phyloP scores from a whole-genome alignment of 345 rosid species.

The Mallotus nudiflorus region DNA sequence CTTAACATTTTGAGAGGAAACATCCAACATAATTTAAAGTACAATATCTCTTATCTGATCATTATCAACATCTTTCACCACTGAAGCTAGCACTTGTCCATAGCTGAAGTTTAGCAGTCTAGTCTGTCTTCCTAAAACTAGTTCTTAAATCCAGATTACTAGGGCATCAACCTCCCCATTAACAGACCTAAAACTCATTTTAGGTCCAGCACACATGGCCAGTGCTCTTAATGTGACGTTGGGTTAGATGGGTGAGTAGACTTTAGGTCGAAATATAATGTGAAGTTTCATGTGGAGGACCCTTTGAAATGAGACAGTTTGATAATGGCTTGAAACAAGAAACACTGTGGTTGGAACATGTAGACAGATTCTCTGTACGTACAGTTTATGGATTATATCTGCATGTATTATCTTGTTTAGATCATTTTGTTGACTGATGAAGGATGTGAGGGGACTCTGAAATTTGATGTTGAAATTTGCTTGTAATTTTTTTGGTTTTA shows the following conservation, averaged over 20 bases:
- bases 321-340: background rate
- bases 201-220: no score
- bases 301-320: background rate
- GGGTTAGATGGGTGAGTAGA: background rate
- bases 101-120: background rate
- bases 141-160: background rate
- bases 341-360: no score
- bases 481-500: background rate
- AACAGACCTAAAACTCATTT: no score
- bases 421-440: background rate
- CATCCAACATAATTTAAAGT: background rate
- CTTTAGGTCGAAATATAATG: background rate
- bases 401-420: no score
- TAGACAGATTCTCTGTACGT: background rate
- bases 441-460: no score
- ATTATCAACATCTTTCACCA: slow-evolving; percentile 14
- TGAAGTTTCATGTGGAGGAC: slow-evolving; percentile 1
- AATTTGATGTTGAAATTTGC: background rate
- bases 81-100: no score
- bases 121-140: background rate
- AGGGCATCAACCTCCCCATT: no score
- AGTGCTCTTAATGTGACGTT: background rate
- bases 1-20: slow-evolving; percentile 5
- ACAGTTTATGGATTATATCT: background rate
- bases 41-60: background rate